Base-by-base conservation (phyloP, 2,329 filamentous ascomycete genomes). In the Sodiomyces alkalinus region DNA sequence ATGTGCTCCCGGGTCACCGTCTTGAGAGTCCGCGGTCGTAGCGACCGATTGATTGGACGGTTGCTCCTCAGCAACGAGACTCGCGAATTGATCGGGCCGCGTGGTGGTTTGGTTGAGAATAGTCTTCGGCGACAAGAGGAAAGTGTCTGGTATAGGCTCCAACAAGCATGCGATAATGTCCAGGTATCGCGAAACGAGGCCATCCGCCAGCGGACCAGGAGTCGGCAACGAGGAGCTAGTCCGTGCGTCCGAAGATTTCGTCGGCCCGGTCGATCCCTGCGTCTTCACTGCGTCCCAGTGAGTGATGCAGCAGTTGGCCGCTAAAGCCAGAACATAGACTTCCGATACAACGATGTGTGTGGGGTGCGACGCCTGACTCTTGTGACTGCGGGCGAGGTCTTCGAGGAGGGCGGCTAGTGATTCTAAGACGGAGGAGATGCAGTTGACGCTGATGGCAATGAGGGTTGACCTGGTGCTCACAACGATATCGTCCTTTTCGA, bases 291-390 rank as follows among this genome's bases (percentile, higher is more conserved):
- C 49, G 17, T 61, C 51, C 71, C 72, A 77, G 43, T 74, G 63
- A 29, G 64, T 62, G 28, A 63, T 60, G 39, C 71, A 78, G 44
- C 74, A 79, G 41, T 78, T 72, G 43, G 72, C 68, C 19, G 73
- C 58, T 22, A 79, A 54, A 26, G 66, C 61, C 27, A 78, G 49
- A n/a, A 77, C 54, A 40, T 74, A 78, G 26, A 73, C 53, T 45
- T 79, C 73, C 12, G 74, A 77, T 26, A 69, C 58, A 18, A 77
- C 52, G 28, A 79, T 58, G 42, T 75, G 68, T 20, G 59, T 52
- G 3, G 72, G 70, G 39, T 74, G 70, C 14, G 55, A 50, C 25
- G 59, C 48, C 30, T 68, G 52, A 27, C 43, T 49, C 35, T 60
- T 60, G 43, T 69, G 70, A 4, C 68, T 63, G 27, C 62, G 62